Evolutionary conservation across 495 filamentous ascomycete genomes (phyloP).

Genomic region (Penicillium subrubescens): DNA sequence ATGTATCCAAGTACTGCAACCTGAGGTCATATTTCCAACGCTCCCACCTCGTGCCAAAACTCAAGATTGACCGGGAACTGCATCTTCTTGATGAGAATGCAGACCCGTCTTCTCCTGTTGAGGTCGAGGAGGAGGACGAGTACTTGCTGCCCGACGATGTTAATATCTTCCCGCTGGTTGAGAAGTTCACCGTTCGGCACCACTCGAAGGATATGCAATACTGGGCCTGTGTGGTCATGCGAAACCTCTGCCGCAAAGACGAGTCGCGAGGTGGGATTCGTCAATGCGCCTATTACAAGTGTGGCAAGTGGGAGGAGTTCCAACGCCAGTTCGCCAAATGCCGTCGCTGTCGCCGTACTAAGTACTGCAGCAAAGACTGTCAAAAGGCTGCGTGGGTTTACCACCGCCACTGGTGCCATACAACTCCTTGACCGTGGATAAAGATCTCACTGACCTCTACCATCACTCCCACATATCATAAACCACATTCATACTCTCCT

Average conservation of each 20-base stretch:
- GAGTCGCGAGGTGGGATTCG: constrained; percentile 90
- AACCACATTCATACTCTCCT: constrained; percentile 1
- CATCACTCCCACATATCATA: neutral
- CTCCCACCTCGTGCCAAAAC: constrained; percentile 88
- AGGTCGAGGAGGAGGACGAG: constrained; percentile 75
- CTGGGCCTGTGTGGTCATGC: constrained; percentile 98
- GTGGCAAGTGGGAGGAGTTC: constrained; percentile 96
- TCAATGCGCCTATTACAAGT: constrained; percentile 96
- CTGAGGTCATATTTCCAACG: constrained; percentile 92
- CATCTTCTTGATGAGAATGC: constrained; percentile 72
- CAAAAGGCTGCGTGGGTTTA: constrained; percentile 98
- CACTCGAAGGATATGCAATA: constrained; percentile 98
- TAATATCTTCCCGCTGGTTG: constrained; percentile 97
- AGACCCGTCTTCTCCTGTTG: constrained; percentile 43
- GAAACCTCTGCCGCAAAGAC: constrained; percentile 97
- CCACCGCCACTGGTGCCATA: constrained; percentile 93
- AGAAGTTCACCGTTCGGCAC: constrained; percentile 95
- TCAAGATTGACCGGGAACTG: constrained; percentile 86
- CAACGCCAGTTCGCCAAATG: constrained; percentile 98
- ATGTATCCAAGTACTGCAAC: constrained; percentile 98
- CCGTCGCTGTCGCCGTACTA: constrained; percentile 91
- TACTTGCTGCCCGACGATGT: constrained; percentile 90
- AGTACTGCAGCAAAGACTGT: constrained; percentile 99
- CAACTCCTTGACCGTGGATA: constrained; percentile 56
- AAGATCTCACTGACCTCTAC: constrained; percentile 8